Evolutionary conservation across 2,329 filamentous ascomycete genomes (phyloP), one percentile per base, ranked within the genome.

Genomic region (Seiridium unicorne): DNA sequence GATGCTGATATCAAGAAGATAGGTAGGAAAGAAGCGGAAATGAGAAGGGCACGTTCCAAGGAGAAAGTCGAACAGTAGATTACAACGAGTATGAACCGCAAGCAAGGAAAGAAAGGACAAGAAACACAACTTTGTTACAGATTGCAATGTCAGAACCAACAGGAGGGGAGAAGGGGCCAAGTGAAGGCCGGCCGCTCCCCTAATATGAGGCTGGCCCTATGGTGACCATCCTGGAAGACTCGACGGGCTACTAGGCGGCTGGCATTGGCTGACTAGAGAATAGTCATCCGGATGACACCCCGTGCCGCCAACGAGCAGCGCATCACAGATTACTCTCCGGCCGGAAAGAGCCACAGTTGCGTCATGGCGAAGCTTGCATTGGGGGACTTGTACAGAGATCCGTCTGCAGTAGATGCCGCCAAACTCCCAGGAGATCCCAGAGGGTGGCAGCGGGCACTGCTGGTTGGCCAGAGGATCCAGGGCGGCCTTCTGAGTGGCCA

Each of bases 1-100:
- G 64, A 68, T 66, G 63, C 9, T 18, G 5, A 48, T 46, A 7
- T 5, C 26, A 66, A 61, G 63, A 60, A 61, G 59, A 58, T 44
- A 64, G 65, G 64, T 68, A 62, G 69, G 63, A 65, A 61, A 64
- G 63, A 62, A 65, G 67, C 51, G 55, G 56, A 66, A 63, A 46
- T 63, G 63, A 63, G 59, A 49, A 46, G 57, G 62, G 60, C 61
- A 64, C 32, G 35, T 59, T 40, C 55, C 53, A 63, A 47, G 56
- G 65, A 49, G 26, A 49, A 49, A 4, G 26, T 32, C 35, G 13
- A 35, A 10, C 10, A 53, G 34, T 36, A 40, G 34, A 53, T 53
- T 53, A 53, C 35, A 64, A 64, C 57, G 66, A 62, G 42, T 32
- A 36, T 31, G 18, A 49, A 59, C 11, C 18, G 58, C 55, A 59